A percentile compares a stretch with the other conserved stretches of the same genome.
phyloP scores from a whole-genome alignment of 805 yeast genomes.

The Cyberlindnera mrakii region DNA sequence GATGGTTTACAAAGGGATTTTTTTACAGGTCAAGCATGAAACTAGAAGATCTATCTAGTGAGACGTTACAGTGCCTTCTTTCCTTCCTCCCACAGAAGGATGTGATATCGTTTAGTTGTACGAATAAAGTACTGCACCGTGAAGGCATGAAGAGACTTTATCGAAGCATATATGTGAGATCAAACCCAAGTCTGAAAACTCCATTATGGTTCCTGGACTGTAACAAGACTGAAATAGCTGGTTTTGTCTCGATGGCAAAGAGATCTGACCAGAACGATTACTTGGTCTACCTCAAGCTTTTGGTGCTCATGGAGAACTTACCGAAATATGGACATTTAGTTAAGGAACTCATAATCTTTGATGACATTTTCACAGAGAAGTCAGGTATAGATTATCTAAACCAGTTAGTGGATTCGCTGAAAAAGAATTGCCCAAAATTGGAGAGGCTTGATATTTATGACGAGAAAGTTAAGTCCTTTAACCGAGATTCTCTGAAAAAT shows the following conservation, averaged over 20 bases:
- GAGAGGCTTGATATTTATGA: conserved; percentile 8
- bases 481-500: conserved; percentile 9
- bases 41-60: no score
- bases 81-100: conserved; percentile 8
- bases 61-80: no score
- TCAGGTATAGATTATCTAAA: conserved; percentile 18
- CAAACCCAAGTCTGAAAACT: conserved; percentile 26
- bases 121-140: conserved; percentile 18
- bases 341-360: conserved; percentile 30
- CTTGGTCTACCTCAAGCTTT: conserved; percentile 33
- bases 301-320: conserved; percentile 33
- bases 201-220: conserved; percentile 29
- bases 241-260: conserved; percentile 28
- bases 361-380: conserved; percentile 23
- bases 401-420: conserved; percentile 19
- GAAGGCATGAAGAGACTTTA: conserved; percentile 31
- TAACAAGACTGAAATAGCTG: conserved; percentile 33
- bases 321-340: conserved; percentile 27
- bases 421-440: conserved; percentile 16
- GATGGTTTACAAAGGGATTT: no score
- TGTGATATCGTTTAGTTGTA: background rate
- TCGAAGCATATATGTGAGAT: conserved; percentile 29
- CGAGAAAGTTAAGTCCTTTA: conserved; percentile 8
- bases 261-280: conserved; percentile 31
- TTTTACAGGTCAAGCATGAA: no score